Conservation (phyloP, 2,329 filamentous ascomycete species). For the Penicillium sp. region DNA sequence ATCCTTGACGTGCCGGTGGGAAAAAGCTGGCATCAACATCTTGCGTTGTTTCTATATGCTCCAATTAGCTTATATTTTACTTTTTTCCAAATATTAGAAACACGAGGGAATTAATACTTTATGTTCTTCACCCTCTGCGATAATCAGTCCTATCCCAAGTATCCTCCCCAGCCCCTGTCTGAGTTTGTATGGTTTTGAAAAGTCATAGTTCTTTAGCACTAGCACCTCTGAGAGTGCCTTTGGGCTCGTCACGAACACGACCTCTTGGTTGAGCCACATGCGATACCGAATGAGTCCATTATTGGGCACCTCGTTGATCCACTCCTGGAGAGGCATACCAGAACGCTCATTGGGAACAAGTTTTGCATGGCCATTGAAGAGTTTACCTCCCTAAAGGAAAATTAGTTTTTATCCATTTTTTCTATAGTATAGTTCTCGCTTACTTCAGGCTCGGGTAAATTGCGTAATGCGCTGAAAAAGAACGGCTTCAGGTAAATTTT, state of each 20-base stretch:
- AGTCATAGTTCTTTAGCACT: slow-evolving; percentile 7
- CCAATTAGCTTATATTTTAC: neutral
- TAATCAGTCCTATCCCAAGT: slow-evolving; percentile 41
- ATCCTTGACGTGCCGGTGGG: slow-evolving; percentile 71
- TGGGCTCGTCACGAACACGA: slow-evolving; percentile 6
- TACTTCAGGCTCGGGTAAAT: slow-evolving; percentile 4
- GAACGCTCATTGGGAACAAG: slow-evolving; percentile 7
- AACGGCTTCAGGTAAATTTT: slow-evolving; percentile 4
- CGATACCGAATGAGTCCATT: slow-evolving; percentile 8
- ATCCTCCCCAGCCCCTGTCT: slow-evolving; percentile 14
- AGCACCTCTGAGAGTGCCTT: slow-evolving; percentile 9
- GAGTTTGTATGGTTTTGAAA: slow-evolving; percentile 6
- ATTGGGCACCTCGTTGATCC: slow-evolving; percentile 11
- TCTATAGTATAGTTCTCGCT: neutral
- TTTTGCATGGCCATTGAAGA: slow-evolving; percentile 5
- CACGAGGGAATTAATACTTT: slow-evolving; percentile 42
- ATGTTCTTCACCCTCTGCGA: slow-evolving; percentile 81
- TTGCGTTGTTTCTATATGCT: slow-evolving; percentile 53
- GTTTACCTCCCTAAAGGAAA: neutral
- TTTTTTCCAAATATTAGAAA: no score
- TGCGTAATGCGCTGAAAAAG: slow-evolving; percentile 2
- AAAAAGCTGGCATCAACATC: slow-evolving; percentile 69
- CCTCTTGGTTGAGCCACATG: slow-evolving; percentile 6
- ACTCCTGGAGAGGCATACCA: slow-evolving; percentile 9
- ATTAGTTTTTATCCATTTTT: neutral